Percentiles rank a stretch among this genome's conserved stretches.
Conservation (phyloP, 2,329 filamentous ascomycete genomes). For the Tolypocladium tundrense region DNA sequence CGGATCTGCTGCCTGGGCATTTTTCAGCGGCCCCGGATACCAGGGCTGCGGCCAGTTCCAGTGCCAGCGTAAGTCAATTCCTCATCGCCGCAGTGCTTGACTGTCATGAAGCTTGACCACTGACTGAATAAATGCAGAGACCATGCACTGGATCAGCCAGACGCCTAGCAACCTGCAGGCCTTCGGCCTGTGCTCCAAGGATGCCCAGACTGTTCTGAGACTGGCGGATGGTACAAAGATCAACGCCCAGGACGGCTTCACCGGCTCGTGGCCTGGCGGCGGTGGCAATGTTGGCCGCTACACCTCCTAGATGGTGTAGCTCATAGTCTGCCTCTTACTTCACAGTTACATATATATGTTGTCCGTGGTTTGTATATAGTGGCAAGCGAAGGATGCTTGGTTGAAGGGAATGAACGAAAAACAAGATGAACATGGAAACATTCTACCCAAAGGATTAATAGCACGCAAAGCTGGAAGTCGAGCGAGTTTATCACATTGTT, state of each 20-base stretch:
- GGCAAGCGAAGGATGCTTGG: not conserved
- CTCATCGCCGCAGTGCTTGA: not conserved
- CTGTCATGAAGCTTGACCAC: not conserved
- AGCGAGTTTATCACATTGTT: not conserved
- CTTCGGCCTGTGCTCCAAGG: constrained; percentile 31
- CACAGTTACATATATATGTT: not conserved
- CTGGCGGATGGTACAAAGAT: constrained; percentile 25
- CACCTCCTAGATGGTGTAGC: constrained; percentile 10
- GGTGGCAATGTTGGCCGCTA: constrained; percentile 28
- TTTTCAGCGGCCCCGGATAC: constrained; percentile 29
- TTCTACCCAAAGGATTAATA: not conserved
- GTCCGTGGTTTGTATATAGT: too few relatives aligned
- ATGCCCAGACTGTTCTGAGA: constrained; percentile 21
- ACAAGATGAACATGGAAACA: not conserved
- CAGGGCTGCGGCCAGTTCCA: constrained; percentile 21
- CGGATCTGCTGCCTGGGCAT: constrained; percentile 31
- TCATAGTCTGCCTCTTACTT: not conserved
- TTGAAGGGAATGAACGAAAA: not conserved
- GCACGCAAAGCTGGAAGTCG: not conserved
- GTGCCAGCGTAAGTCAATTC: constrained; percentile 19
- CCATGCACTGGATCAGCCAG: constrained; percentile 28
- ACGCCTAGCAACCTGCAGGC: constrained; percentile 27
- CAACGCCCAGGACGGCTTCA: constrained; percentile 19
- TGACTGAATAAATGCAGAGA: constrained; percentile 3
- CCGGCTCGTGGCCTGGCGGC: constrained; percentile 21